phyloP scores from a whole-genome alignment of 345 rosid genomes.

The Brassica rapa region DNA sequence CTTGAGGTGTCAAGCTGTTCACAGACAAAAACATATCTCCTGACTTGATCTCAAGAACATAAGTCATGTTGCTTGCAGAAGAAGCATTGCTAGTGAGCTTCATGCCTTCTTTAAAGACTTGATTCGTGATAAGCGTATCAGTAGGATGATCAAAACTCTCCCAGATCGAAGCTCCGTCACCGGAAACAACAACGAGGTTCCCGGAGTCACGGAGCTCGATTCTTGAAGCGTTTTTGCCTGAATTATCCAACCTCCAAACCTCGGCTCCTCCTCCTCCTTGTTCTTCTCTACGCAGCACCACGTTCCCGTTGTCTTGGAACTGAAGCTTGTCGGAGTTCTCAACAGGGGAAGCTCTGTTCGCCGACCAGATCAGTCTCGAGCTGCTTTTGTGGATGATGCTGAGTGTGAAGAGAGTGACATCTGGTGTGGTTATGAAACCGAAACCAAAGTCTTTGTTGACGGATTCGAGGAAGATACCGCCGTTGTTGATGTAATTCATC shows the following conservation, averaged over 20 bases:
- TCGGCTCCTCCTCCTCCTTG: conserved; percentile 42
- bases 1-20: conserved; percentile 58
- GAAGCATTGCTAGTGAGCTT: conserved; percentile 61
- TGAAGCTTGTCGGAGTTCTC: conserved; percentile 58
- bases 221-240: conserved; percentile 56
- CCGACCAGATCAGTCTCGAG: conserved; percentile 63
- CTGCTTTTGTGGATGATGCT: conserved; percentile 54
- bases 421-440: conserved; percentile 51
- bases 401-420: conserved; percentile 52
- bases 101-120: conserved; percentile 68
- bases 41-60: conserved; percentile 71
- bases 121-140: conserved; percentile 64
- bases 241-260: conserved; percentile 65
- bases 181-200: conserved; percentile 64
- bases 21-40: conserved; percentile 77
- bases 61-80: conserved; percentile 55
- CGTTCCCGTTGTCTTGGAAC: conserved; percentile 60
- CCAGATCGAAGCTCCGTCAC: conserved; percentile 53
- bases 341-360: conserved; percentile 70
- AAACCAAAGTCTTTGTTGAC: conserved; percentile 61
- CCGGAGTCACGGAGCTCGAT: conserved; percentile 80
- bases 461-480: conserved; percentile 71
- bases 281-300: conserved; percentile 46
- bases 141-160: conserved; percentile 90
- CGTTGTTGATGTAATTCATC: conserved; percentile 66